Evolutionary conservation across 2,329 filamentous ascomycete species (phyloP).

Genomic region (Venturia carpophila): DNA sequence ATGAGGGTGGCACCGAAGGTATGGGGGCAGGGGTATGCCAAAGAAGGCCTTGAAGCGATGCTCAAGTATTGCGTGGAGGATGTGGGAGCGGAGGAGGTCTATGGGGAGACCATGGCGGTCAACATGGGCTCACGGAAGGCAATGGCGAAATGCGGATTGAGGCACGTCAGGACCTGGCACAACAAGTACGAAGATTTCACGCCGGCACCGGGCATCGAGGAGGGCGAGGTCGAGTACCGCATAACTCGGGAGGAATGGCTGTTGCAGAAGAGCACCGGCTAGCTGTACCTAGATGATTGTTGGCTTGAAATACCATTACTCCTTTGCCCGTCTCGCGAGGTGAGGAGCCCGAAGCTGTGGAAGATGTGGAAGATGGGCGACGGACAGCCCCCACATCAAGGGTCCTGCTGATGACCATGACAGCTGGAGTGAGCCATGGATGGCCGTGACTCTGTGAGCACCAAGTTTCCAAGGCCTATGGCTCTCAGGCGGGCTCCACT

Average conservation of each 20-base stretch:
- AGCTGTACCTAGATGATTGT: background rate
- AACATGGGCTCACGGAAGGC: slow-evolving; percentile 9
- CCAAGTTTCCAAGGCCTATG: too few relatives aligned
- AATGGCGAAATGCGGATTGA: slow-evolving; percentile 15
- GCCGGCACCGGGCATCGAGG: slow-evolving; percentile 13
- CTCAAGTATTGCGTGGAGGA: slow-evolving; percentile 13
- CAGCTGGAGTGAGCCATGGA: too few relatives aligned
- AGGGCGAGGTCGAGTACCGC: slow-evolving; percentile 14
- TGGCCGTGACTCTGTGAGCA: too few relatives aligned
- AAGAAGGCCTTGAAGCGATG: slow-evolving; percentile 14
- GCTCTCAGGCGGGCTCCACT: too few relatives aligned
- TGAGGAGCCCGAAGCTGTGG: background rate
- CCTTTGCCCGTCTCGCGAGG: background rate
- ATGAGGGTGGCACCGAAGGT: slow-evolving; percentile 12
- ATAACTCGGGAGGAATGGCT: slow-evolving; percentile 13
- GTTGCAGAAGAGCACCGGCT: background rate
- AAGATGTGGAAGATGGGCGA: background rate
- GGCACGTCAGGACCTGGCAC: slow-evolving; percentile 13
- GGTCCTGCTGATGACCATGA: background rate
- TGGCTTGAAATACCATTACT: background rate
- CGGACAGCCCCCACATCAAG: background rate
- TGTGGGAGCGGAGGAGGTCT: slow-evolving; percentile 12
- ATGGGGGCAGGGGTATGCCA: slow-evolving; percentile 14
- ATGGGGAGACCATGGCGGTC: slow-evolving; percentile 15
- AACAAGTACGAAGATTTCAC: slow-evolving; percentile 16